Evolutionary conservation across 768 basidiomycete species (phyloP), one percentile per base, ranked within the genome.

Genomic region (Mycena metata): DNA sequence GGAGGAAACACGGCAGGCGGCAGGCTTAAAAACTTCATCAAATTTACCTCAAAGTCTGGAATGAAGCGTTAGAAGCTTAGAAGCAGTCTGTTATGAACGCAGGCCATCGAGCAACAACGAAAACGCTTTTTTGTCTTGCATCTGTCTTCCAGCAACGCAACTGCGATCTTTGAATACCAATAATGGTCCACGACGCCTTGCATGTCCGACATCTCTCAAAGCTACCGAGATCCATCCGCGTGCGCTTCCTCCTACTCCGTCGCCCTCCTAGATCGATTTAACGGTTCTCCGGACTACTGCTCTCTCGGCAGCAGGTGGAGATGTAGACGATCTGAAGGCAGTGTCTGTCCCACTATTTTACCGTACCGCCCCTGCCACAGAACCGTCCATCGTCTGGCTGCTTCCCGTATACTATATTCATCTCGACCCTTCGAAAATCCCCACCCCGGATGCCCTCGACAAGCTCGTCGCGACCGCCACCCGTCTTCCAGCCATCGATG

Each of bases 161-260:
- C n/a, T n/a, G n/a, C n/a, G n/a, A n/a, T n/a, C n/a, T n/a, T n/a
- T 15, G 16, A n/a, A 45, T 9, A 45, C 16, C n/a, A n/a, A 45
- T 15, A 30, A 52, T 59, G 57, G n/a, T n/a, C n/a, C 51, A 52
- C 33, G 51, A 52, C 51, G 30, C 51, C 17, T 35, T 52, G 51
- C 30, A 52, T 11, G 30, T 52, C 8, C 51, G 51, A 33, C 30
- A 52, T n/a, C 16, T 52, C 51, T 52, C 51, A 35, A 52, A 35
- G n/a, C 8, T 52, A 17, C 51, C 51, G 4, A 7, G 4, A n/a
- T 35, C 30, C 17, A 17, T 52, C 33, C 51, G 51, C 33, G 51
- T 52, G 33, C 30, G 17, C 7, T 35, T 30, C 17, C 19, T 33
- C 17, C 30, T 35, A 5, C 19, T 35, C 9, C 7, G n/a, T n/a